Conservation (phyloP, 2,329 filamentous ascomycete species). For the Simplicillium sp. region DNA sequence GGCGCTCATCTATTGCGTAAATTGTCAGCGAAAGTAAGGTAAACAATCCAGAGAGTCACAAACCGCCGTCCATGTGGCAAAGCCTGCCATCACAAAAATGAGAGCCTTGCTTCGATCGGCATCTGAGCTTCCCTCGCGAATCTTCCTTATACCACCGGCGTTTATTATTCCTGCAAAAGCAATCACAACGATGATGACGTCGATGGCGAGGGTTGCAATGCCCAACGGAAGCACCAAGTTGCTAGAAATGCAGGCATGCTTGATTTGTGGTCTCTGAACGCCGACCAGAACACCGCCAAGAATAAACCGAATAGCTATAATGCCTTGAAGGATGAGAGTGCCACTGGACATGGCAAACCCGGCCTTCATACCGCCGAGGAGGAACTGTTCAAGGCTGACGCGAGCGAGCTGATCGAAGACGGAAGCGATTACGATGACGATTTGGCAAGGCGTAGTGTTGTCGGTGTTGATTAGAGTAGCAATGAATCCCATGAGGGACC, state of each 20-base stretch:
- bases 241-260: slow-evolving; percentile 39
- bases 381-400: slow-evolving; percentile 41
- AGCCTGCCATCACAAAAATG: slow-evolving; percentile 27
- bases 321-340: slow-evolving; percentile 31
- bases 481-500: slow-evolving; percentile 43
- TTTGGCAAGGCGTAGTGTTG: slow-evolving; percentile 37
- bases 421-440: slow-evolving; percentile 40
- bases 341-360: slow-evolving; percentile 25
- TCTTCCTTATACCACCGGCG: slow-evolving; percentile 12
- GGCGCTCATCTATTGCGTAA: slow-evolving; percentile 33
- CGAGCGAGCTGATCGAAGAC: slow-evolving; percentile 49
- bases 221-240: slow-evolving; percentile 35
- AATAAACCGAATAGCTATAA: slow-evolving; percentile 38
- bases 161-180: too few relatives aligned
- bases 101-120: slow-evolving; percentile 27
- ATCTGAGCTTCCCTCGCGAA: slow-evolving; percentile 15
- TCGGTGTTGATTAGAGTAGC: slow-evolving; percentile 35
- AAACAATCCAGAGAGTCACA: slow-evolving; percentile 15
- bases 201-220: slow-evolving; percentile 32
- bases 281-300: slow-evolving; percentile 44
- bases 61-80: slow-evolving; percentile 46
- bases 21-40: slow-evolving; percentile 1
- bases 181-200: slow-evolving; percentile 26
- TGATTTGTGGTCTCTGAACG: slow-evolving; percentile 42
- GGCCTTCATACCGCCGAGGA: slow-evolving; percentile 39